Base-by-base conservation (phyloP, 306 rosid genomes). In the Ziziphus jujuba region DNA sequence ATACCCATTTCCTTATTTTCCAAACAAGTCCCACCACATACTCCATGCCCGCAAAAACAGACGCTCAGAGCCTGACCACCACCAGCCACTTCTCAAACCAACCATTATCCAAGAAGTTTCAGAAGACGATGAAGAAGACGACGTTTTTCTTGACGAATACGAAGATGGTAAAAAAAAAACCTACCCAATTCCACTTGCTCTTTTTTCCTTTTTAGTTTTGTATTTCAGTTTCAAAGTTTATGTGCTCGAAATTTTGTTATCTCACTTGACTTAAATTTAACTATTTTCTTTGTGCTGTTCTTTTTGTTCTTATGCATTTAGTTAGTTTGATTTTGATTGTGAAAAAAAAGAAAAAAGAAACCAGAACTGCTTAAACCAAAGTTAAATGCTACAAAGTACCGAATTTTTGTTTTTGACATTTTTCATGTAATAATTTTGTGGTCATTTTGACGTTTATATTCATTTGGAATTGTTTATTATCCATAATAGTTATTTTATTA, bases 91-190 rank as follows among this genome's bases (percentile, higher is more conserved):
- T 71, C 83, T 82, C 72, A 82, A 79, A 63, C 83, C 88, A 14
- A 34, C 83, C 68, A 72, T 89, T 54, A 61, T 81, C 21, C 82
- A 87, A 72, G 83, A 92, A 72, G 86, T 85, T 20, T 77, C 90
- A 1, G 19, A 50, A 31, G 85, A 84, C 36, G 83, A 83, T 17
- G 92, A 80, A 31, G 92, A 80, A 31, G 78, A 80, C 9, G 70
- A 68, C 59, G 57, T 19, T 59, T 49, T 56, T 56, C 17, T 63
- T 16, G 84, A 75, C 14, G 84, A 72, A 54, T 44, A 66, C 40
- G 82, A 73, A 58, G 75, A 77, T 51, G 87, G 84, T 80, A 67
- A 24, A 21, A n/a, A n/a, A n/a, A n/a, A n/a, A n/a, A n/a, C n/a
- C 34, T 17, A 13, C 55, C 25, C 52, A 38, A 6, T 21, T 65